These are phyloP conservation scores for barley (Hordeum vulgare) DNA, from an alignment of 176 grass and related monocot species.

Conservation along the genomic window MorexV3_pseudomolecules_assembly NC_058519.1:30054697-30055196, in stretches of 20 bases:
- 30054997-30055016: not conserved
- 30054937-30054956: no score
- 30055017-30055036: not conserved
- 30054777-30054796: not conserved
- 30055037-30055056: not conserved
- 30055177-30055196: not conserved
- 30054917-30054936: no score
- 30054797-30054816: no score
- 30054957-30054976: no score
- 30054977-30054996: not conserved
- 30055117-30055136: not conserved
- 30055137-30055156: not conserved
- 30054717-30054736: no score
- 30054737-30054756: no score
- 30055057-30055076: not conserved
- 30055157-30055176: not conserved
- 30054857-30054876: no score
- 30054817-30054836: no score
- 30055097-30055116: not conserved
- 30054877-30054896: no score
- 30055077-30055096: not conserved
- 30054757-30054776: not conserved
- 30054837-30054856: no score
- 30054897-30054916: no score
- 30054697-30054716: no score